Evolutionary conservation across 2,329 filamentous ascomycete species (phyloP), one percentile per base, ranked within the genome.

Genomic region (Aspergillus pseudotamarii): DNA sequence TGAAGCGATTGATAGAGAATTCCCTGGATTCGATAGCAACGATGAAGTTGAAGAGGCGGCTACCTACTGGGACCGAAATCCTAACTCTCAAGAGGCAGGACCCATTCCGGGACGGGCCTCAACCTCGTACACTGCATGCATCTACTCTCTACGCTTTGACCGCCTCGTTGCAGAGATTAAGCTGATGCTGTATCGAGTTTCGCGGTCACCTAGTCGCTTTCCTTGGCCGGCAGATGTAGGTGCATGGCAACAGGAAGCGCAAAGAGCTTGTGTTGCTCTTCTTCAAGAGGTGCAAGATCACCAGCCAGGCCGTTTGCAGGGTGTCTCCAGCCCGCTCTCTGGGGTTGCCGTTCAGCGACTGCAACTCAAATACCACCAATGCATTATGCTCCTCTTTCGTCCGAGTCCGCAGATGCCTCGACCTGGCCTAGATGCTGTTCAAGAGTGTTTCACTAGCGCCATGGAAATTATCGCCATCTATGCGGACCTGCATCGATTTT

Each of bases 181-280:
- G 23, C 59, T 60, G 8, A 60, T 60, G 59, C 43, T 60, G 28
- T 60, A 60, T 12, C 59, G 59, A 19, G 59, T 60, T 1, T 54
- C 59, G 26, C 38, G 59, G 16, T 60, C 59, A 3, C 59, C 59
- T 3, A 41, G 59, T 34, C 59, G 59, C 9, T 60, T 60, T 2
- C 59, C 59, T 16, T 60, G 59, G 59, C 59, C 59, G 8, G 23
- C 38, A 2, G 55, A 60, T 6, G 34, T 60, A 23, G 10, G 19
- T 34, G 9, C 32, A n/a, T 60, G 59, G 59, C 59, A 60, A 32
- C 59, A 50, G 11, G 50, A 46, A 11, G 51, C 48, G 6, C 34
- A 48, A 21, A 30, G 28, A 21, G 26, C 23, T 4, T 30, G 48
- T 8, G 14, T 32, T 12, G 11, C n/a, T 32, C 36, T 57, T 2